Evolutionary conservation across 192 early-diverging fungal species (phyloP), one percentile per base, ranked within the genome.

Genomic region (Linnemannia schmuckeri): DNA sequence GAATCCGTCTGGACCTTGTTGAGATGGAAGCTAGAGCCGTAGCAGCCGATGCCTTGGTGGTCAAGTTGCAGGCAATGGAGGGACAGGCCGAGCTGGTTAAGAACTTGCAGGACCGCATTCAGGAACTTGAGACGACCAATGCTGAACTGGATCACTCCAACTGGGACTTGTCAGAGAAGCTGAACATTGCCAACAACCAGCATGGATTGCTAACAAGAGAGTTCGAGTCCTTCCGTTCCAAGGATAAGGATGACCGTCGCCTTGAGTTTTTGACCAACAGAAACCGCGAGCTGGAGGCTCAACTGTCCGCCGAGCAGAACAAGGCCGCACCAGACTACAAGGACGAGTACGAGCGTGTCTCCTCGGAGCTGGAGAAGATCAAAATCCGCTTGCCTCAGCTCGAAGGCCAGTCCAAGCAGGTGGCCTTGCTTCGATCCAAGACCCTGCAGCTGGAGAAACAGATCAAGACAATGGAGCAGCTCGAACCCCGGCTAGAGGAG

Each of bases 171-270:
- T 79, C 77, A 22, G 77, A 79, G 22, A 70, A 70, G 9, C 70
- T 79, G 30, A 79, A 79, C 49, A 79, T 79, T 79, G 77, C 70
- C 70, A 79, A 79, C 40, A 79, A 79, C 52, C 77, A 79, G 52
- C 77, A 79, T 24, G 77, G 47, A 22, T 38, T 79, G 9, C 15
- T 79, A 38, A 72, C 77, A 8, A 71, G 71, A 38, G 77, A 79
- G 70, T 79, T 79, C 17, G 77, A 79, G 38, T 55, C 49, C 17
- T 72, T 79, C 40, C 68, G 77, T 10, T 79, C 77, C 49, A 79
- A 79, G 70, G 77, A 79, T 52, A 79, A 79, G 35, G 77, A 79
- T 40, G 77, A 72, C 37, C 77, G 77, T 47, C 68, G 70, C 15
- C 70, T 79, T 9, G 77, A 79, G 70, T 41, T 79, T 49, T 35